Base-by-base conservation (phyloP, 169 alveolate genomes). In the Plasmodium vinckei region DNA sequence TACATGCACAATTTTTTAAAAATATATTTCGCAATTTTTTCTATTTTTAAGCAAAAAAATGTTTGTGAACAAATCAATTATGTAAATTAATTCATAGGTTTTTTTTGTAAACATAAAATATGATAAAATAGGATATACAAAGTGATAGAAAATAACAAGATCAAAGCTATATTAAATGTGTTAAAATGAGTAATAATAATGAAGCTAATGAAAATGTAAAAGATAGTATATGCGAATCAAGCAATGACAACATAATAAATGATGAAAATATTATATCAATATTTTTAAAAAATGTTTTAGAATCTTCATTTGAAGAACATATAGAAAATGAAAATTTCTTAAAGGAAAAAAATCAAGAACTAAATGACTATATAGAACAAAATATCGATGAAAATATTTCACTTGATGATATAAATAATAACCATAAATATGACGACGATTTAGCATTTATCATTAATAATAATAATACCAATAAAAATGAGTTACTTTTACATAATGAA, bases 191-290 rank as follows among this genome's bases (percentile, higher is more conserved):
- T 39, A 70, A 21, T 23, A 39, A 54, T 72, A 72, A 57, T 72
- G 60, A 46, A 19, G 17, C 27, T 33, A 13, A 72, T 47, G 54
- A 12, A 54, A 59, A 57, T 13, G n/a, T 49, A 47, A 72, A 67
- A 54, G 72, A 46, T 33, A 59, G 15, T 17, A 17, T 15, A 67
- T 25, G 54, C 12, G 88, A 73, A 60, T 10, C 46, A 59, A 72
- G 21, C 44, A 2, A 25, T 33, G 84, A 67, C 27, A 51, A 47
- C 61, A 9, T 64, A 19, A 19, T 82, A 82, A 82, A 82, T 65
- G 90, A 82, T 82, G 63, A 53, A 67, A 67, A 42, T 25, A 67
- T 82, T 15, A 82, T 82, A 82, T 54, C 84, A 21, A 53, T 67
- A 27, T 82, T 79, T 23, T 67, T 82, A 65, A 82, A 65, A 67